Percentiles rank a stretch among this genome's conserved stretches.
These are phyloP conservation scores for Venturia nashicola DNA, from an alignment of 2,329 filamentous ascomycete genomes.

Conservation along the genomic window DNA sequence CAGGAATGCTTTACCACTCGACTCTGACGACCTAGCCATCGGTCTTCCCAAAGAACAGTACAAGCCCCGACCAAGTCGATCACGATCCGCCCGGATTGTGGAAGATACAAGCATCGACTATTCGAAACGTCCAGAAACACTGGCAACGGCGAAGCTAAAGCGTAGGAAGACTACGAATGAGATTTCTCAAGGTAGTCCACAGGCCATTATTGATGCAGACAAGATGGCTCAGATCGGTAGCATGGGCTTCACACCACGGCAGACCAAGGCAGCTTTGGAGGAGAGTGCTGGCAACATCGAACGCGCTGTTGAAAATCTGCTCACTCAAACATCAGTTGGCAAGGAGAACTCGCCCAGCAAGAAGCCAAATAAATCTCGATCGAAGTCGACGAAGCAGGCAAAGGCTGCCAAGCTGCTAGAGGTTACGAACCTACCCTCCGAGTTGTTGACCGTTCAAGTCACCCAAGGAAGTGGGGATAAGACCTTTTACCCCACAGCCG, in stretches of 20 bases:
- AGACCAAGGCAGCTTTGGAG: background rate
- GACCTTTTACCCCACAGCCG: background rate
- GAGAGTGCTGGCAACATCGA: background rate
- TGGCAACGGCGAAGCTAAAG: background rate
- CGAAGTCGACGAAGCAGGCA: background rate
- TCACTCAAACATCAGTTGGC: background rate
- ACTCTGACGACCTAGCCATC: background rate
- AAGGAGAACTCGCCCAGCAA: conserved; percentile 3
- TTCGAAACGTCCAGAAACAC: background rate
- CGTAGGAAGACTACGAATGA: conserved; percentile 5
- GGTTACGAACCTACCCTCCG: background rate
- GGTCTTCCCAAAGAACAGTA: conserved; percentile 8
- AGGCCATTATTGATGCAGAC: background rate
- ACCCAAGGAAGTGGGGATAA: background rate
- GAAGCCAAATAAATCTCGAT: background rate
- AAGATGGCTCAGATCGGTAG: conserved; percentile 1
- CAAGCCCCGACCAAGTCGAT: conserved; percentile 5
- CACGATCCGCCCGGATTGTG: background rate
- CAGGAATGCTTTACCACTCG: background rate
- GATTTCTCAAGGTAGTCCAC: background rate
- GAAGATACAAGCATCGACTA: conserved; percentile 3
- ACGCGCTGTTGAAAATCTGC: background rate
- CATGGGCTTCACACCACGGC: conserved; percentile 6
- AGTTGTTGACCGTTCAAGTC: background rate
- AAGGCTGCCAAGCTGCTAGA: background rate